phyloP scores from a whole-genome alignment of 441 rosid genomes.

The Syzygium syzygioides region DNA sequence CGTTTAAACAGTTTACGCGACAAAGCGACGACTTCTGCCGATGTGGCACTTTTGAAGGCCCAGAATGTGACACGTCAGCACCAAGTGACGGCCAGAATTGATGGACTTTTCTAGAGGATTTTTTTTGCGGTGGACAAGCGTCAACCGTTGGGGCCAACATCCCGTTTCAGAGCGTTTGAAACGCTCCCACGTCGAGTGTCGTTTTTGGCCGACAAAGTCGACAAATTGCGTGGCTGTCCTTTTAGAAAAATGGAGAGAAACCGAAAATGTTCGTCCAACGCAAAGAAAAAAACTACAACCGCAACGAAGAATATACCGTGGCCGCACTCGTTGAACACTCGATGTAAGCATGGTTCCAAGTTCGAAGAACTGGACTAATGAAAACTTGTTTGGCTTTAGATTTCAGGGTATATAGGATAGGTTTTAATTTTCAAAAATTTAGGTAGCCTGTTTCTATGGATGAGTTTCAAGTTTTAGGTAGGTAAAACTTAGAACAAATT shows the following conservation, averaged over 20 bases:
- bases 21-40: not conserved
- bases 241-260: not conserved
- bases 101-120: not conserved
- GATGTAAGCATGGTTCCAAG: too few relatives aligned
- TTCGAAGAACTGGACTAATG: too few relatives aligned
- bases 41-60: not conserved
- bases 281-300: not conserved
- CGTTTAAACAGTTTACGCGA: not conserved
- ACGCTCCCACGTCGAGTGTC: not conserved
- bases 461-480: too few relatives aligned
- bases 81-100: not conserved
- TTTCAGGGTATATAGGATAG: rapidly evolving
- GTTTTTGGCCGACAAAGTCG: not conserved
- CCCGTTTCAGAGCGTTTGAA: not conserved
- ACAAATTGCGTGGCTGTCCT: not conserved
- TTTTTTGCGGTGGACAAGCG: not conserved
- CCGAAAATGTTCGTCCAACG: not conserved
- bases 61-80: not conserved
- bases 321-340: not conserved
- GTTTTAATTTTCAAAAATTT: too few relatives aligned
- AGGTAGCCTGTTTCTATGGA: rapidly evolving
- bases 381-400: rapidly evolving
- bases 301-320: not conserved
- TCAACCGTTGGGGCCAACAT: not conserved
- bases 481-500: too few relatives aligned